These are phyloP conservation scores for Prunus yedoensis DNA, from an alignment of 331 rosid genomes.

Conservation along the genomic window DNA sequence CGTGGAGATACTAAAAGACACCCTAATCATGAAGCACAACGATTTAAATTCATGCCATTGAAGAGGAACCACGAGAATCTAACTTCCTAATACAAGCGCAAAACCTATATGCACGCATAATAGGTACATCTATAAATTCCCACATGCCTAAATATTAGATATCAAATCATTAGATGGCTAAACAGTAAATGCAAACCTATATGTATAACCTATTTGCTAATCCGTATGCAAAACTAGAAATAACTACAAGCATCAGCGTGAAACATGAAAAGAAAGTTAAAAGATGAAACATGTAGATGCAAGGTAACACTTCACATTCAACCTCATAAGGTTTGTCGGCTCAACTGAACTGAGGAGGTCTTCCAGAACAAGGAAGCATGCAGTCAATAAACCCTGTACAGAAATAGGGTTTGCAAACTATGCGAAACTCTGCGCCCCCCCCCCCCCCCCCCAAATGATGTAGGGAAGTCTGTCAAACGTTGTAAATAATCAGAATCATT, in stretches of 20 bases:
- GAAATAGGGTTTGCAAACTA: constrained; percentile 31
- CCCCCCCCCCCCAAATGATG: constrained; percentile 41
- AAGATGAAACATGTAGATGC: constrained; percentile 20
- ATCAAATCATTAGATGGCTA: neutral
- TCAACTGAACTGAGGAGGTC: constrained; percentile 25
- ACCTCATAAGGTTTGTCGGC: constrained; percentile 35
- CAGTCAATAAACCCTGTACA: constrained; percentile 32
- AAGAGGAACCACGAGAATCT: neutral
- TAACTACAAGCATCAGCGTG: neutral
- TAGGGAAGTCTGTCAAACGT: constrained; percentile 72
- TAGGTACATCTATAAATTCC: neutral
- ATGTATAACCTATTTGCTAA: neutral
- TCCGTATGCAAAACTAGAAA: neutral
- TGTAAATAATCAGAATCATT: constrained; percentile 39
- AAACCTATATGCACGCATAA: neutral
- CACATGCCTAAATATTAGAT: neutral
- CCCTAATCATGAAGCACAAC: neutral
- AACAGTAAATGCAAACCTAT: neutral
- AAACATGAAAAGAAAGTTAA: constrained; percentile 4
- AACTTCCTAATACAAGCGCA: neutral
- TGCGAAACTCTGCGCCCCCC: constrained; percentile 35
- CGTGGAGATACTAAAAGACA: neutral
- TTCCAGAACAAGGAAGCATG: constrained; percentile 43
- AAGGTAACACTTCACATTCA: constrained; percentile 27
- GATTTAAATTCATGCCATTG: neutral